These are phyloP conservation scores for Trypanosoma caninum DNA, from an alignment of 208 protist genomes.

Conservation along the genomic window DNA sequence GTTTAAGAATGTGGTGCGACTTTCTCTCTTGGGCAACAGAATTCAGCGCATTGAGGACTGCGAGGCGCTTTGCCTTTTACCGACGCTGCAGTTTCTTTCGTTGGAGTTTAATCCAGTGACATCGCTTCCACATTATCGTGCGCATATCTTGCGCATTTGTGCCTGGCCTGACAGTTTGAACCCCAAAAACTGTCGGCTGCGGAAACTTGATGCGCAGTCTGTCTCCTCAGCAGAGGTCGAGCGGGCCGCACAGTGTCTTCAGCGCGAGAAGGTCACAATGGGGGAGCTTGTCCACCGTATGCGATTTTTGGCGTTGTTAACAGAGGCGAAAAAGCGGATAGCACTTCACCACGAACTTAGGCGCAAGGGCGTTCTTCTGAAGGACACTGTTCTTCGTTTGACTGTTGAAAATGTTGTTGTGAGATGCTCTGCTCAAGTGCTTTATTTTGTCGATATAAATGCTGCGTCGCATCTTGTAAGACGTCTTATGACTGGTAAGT, in stretches of 20 bases:
- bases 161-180: constrained; percentile 61
- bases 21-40: constrained; percentile 76
- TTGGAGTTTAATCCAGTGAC: constrained; percentile 85
- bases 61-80: constrained; percentile 69
- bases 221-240: constrained; percentile 47
- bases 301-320: constrained; percentile 52
- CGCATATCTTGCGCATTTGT: constrained; percentile 77
- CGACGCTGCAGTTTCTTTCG: constrained; percentile 67
- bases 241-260: constrained; percentile 41
- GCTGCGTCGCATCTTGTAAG: constrained; percentile 48
- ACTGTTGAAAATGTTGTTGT: constrained; percentile 36
- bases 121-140: constrained; percentile 71
- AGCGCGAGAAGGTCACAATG: constrained; percentile 54
- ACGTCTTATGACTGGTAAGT: constrained; percentile 44
- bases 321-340: constrained; percentile 43
- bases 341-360: constrained; percentile 57
- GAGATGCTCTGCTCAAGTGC: constrained; percentile 37
- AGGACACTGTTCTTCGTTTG: constrained; percentile 18
- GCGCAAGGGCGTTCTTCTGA: constrained; percentile 37
- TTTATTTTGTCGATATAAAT: constrained; percentile 30
- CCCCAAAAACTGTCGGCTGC: constrained; percentile 51
- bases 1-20: constrained; percentile 73
- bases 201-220: constrained; percentile 52
- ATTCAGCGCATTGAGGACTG: constrained; percentile 74
- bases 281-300: constrained; percentile 60